phyloP scores from a whole-genome alignment of 768 basidiomycete genomes.

The Trichaptum fuscoviolaceum region DNA sequence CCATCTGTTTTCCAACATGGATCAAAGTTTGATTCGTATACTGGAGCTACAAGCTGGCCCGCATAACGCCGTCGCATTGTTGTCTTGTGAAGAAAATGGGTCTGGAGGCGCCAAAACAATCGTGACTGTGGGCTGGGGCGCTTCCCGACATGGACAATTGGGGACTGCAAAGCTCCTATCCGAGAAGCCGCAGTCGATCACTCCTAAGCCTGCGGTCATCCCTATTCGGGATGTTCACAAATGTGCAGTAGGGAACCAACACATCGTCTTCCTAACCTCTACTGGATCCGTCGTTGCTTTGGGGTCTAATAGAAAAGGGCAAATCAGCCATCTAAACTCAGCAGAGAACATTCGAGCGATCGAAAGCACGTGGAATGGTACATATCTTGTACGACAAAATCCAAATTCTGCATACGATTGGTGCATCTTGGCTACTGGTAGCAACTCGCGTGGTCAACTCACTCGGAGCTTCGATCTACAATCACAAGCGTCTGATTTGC shows the following conservation, averaged over 20 bases:
- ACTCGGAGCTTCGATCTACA: slow-evolving; percentile 31
- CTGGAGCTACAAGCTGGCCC: slow-evolving; percentile 57
- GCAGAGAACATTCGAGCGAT: slow-evolving; percentile 28
- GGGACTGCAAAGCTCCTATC: slow-evolving; percentile 31
- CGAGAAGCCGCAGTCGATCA: slow-evolving; percentile 23
- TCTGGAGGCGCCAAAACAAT: slow-evolving; percentile 18
- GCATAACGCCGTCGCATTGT: slow-evolving; percentile 58
- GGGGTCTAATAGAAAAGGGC: slow-evolving; percentile 72
- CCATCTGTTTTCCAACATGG: slow-evolving; percentile 27
- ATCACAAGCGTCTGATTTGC: background rate
- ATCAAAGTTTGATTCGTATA: slow-evolving; percentile 28
- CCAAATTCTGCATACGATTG: background rate
- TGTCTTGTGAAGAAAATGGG: slow-evolving; percentile 26
- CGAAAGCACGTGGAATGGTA: slow-evolving; percentile 78
- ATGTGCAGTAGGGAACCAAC: slow-evolving; percentile 47
- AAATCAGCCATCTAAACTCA: slow-evolving; percentile 39
- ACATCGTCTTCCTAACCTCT: slow-evolving; percentile 36
- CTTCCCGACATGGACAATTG: slow-evolving; percentile 81
- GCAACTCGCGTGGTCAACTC: slow-evolving; percentile 58
- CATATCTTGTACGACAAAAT: slow-evolving; percentile 40
- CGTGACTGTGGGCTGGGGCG: slow-evolving; percentile 74
- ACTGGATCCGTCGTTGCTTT: slow-evolving; percentile 45
- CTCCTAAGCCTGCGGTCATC: slow-evolving; percentile 28
- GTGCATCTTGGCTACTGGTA: slow-evolving; percentile 45
- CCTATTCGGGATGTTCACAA: slow-evolving; percentile 19